Conservation (phyloP, 768 basidiomycete species). For the Suillus paluster region DNA sequence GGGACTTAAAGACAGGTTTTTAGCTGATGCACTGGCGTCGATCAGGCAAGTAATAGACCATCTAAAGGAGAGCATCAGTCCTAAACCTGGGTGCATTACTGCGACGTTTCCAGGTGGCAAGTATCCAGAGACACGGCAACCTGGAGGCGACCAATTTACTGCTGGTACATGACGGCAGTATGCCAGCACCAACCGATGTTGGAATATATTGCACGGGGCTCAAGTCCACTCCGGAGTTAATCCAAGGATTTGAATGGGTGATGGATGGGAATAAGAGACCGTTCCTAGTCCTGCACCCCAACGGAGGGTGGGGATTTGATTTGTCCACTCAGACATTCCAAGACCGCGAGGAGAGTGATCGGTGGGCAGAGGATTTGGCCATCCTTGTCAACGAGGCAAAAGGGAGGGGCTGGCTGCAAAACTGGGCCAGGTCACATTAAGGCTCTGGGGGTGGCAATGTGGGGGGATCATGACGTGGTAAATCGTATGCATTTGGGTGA, state of each 20-base stretch:
- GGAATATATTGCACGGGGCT: conserved; percentile 77
- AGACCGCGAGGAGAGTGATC: conserved; percentile 4
- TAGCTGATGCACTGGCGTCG: no score
- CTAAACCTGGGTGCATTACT: conserved; percentile 78
- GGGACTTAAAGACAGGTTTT: no score
- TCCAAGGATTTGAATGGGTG: conserved; percentile 40
- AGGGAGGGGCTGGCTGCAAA: conserved; percentile 54
- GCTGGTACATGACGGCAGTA: conserved; percentile 36
- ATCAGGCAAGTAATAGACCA: no score
- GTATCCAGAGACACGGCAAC: conserved; percentile 45
- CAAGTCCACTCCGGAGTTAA: conserved; percentile 44
- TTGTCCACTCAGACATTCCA: conserved; percentile 49
- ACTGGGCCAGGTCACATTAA: conserved; percentile 57
- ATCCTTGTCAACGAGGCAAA: conserved; percentile 25
- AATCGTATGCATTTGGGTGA: not conserved
- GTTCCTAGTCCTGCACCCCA: conserved; percentile 74
- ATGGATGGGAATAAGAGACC: conserved; percentile 32
- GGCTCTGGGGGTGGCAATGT: conserved; percentile 11
- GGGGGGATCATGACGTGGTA: not conserved
- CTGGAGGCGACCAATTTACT: conserved; percentile 27
- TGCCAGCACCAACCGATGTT: conserved; percentile 52
- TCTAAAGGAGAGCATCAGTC: no score
- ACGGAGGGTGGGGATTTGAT: conserved; percentile 65
- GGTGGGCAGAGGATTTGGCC: conserved; percentile 43
- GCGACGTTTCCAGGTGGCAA: conserved; percentile 60